Evolutionary conservation across 1,284 basidiomycete species (phyloP), one percentile per base, ranked within the genome.

Genomic region (Ceratobasidium sp.): DNA sequence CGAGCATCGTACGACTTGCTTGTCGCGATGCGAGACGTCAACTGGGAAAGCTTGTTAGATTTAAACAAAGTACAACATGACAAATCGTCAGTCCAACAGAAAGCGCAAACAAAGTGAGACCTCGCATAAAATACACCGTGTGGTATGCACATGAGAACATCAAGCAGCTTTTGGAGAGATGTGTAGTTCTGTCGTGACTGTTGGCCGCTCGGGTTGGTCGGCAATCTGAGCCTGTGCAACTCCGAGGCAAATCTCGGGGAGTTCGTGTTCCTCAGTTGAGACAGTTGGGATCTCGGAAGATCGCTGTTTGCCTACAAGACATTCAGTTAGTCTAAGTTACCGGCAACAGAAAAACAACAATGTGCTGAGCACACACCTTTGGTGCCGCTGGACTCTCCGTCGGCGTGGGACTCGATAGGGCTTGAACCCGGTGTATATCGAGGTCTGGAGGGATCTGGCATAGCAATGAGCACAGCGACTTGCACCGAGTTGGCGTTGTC

Each of bases 401-500:
- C 61, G 61, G 45, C 45, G 61, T 45, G 49, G 28, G 68, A 71
- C 10, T 71, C 71, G 39, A 45, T 26, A 45, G 60, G 60, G 51
- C 51, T 51, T 20, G 71, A 64, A 31, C 61, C 61, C 2, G 75
- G 66, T 11, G 31, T 13, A 49, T 78, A 78, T 23, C 63, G 69
- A n/a, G 68, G 77, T 11, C 58, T 28, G 8, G 49, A 61, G 23
- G 77, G 68, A 54, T 78, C 75, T 45, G 79, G 79, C 77, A 79
- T 78, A n/a, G 79, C 76, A 45, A 79, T 77, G 53, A 79, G 54
- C 39, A 78, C 73, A 5, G 78, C 75, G 11, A 79, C 64, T 49
- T 77, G 67, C 10, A 79, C 76, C 39, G 45, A 76, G 56, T 67
- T 51, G 45, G 37, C 13, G 23, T 15, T 26, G 37, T 42, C 42